Evolutionary conservation across 2,329 filamentous ascomycete genomes (phyloP).

Genomic region (Hypoxylon sp.): DNA sequence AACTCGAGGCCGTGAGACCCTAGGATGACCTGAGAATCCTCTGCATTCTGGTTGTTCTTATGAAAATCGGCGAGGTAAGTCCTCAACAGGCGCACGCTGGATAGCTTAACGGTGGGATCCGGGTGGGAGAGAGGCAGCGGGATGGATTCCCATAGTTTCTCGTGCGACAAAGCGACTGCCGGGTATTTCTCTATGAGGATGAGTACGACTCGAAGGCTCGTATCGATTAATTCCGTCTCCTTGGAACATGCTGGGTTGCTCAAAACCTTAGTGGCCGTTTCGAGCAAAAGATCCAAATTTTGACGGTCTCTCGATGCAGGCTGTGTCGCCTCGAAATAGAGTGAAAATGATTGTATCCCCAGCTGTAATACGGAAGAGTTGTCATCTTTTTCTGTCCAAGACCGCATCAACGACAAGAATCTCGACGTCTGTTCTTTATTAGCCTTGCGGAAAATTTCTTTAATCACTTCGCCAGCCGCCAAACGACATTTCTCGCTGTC

Average conservation of each 20-base stretch:
- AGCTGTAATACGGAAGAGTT: constrained; percentile 78
- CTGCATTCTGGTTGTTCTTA: constrained; percentile 66
- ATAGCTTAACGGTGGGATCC: constrained; percentile 80
- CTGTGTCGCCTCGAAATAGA: constrained; percentile 81
- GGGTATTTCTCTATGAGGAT: constrained; percentile 77
- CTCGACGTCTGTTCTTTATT: constrained; percentile 77
- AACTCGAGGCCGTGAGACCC: constrained; percentile 80
- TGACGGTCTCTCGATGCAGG: constrained; percentile 70
- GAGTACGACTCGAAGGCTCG: constrained; percentile 75
- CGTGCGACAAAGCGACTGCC: constrained; percentile 70
- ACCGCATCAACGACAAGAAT: constrained; percentile 76
- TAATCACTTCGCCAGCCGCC: constrained; percentile 82
- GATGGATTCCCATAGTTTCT: constrained; percentile 77
- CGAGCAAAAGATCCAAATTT: constrained; percentile 73
- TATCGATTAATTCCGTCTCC: constrained; percentile 80
- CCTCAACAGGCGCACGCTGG: constrained; percentile 78
- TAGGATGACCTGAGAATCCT: constrained; percentile 69
- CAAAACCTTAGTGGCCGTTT: constrained; percentile 65
- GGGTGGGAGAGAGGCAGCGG: constrained; percentile 77
- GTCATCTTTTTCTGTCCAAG: constrained; percentile 81
- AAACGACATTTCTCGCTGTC: constrained; percentile 86
- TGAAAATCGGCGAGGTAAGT: constrained; percentile 86
- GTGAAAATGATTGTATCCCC: constrained; percentile 82
- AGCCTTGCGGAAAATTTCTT: constrained; percentile 82
- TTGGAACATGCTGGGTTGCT: constrained; percentile 62